These are phyloP conservation scores for Phoma sp. DNA, from an alignment of 2,329 filamentous ascomycete species.

Conservation along the genomic window DNA sequence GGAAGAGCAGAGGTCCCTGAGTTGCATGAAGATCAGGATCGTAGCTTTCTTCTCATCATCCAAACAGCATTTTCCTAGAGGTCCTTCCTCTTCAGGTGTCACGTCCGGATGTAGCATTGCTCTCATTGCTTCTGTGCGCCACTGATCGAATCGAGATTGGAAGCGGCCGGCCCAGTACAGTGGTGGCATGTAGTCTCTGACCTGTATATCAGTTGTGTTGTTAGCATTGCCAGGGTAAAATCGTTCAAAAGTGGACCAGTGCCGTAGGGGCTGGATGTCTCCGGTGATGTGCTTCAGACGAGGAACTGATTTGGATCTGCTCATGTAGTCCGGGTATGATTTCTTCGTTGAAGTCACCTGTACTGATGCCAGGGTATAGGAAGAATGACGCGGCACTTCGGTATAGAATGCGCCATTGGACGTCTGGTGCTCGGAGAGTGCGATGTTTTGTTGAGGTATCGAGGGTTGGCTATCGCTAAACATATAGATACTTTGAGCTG, in stretches of 20 bases:
- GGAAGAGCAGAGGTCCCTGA: constrained; percentile 38
- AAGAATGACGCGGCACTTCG: background rate
- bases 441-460: too few species aligned
- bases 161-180: constrained; percentile 46
- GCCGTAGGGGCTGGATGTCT: constrained; percentile 3
- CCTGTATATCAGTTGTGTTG: constrained; percentile 26
- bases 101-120: constrained; percentile 23
- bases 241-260: constrained; percentile 14
- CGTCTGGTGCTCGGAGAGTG: too few species aligned
- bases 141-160: constrained; percentile 41
- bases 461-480: too few species aligned
- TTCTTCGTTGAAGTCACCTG: background rate
- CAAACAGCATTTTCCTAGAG: constrained; percentile 29
- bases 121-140: constrained; percentile 42
- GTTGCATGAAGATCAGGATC: constrained; percentile 39
- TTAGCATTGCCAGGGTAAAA: constrained; percentile 27
- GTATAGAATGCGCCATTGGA: too few species aligned
- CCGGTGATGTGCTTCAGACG: background rate
- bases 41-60: constrained; percentile 36
- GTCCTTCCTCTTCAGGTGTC: constrained; percentile 13
- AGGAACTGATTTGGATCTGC: background rate
- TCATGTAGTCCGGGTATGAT: background rate
- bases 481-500: too few species aligned
- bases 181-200: constrained; percentile 42
- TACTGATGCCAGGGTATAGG: background rate